These are phyloP conservation scores for Aquilaria sinensis DNA, from an alignment of 345 rosid species.

Conservation along the genomic window DNA sequence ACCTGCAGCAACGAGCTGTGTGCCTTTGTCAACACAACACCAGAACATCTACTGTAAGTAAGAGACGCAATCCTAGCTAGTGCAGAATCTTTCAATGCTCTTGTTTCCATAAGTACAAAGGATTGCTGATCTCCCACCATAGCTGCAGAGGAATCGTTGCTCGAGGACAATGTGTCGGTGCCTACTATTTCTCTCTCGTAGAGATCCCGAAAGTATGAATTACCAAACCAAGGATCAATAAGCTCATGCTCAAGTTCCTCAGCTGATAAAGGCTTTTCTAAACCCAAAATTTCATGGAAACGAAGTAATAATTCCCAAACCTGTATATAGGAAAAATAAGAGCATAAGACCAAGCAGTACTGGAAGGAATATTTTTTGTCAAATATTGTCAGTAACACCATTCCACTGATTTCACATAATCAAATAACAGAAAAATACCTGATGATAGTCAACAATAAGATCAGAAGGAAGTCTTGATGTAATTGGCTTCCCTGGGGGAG, in stretches of 20 bases:
- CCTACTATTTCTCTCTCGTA: slow-evolving; percentile 26
- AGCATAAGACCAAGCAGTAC: slow-evolving; percentile 6
- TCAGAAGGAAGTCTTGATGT: slow-evolving; percentile 66
- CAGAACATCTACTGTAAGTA: slow-evolving; percentile 32
- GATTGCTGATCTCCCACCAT: slow-evolving; percentile 27
- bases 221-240: slow-evolving; percentile 47
- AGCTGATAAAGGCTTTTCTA: slow-evolving; percentile 45
- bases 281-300: slow-evolving; percentile 66
- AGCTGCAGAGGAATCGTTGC: slow-evolving; percentile 23
- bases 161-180: slow-evolving; percentile 26
- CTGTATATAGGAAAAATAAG: slow-evolving; percentile 35
- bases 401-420: slow-evolving; percentile 2
- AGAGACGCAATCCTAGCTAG: slow-evolving; percentile 28
- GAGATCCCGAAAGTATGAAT: slow-evolving; percentile 28
- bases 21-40: slow-evolving; percentile 51
- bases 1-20: slow-evolving; percentile 65
- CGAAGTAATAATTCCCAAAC: slow-evolving; percentile 76
- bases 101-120: slow-evolving; percentile 35
- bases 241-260: slow-evolving; percentile 80
- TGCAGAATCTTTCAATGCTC: slow-evolving; percentile 29
- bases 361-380: not conserved
- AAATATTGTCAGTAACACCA: slow-evolving; percentile 8
- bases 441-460: slow-evolving; percentile 83
- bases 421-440: slow-evolving; percentile 40
- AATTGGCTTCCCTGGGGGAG: slow-evolving; percentile 63